phyloP scores from a whole-genome alignment of 2,329 filamentous ascomycete genomes.

The Macrophomina phaseolina region DNA sequence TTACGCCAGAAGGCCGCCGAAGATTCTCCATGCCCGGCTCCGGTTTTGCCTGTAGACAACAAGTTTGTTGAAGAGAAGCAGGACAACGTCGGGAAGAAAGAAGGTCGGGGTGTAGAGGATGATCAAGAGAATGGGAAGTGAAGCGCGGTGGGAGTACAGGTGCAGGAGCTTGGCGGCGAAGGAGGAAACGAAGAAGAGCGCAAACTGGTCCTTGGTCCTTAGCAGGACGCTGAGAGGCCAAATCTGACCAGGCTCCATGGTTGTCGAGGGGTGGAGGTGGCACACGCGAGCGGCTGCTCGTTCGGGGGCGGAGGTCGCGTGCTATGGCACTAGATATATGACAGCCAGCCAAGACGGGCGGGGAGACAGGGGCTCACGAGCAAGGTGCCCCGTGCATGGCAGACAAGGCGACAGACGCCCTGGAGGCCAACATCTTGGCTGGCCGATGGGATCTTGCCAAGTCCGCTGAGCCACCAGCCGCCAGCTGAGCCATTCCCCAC shows the following conservation, averaged over 20 bases:
- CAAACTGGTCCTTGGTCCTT: slow-evolving; percentile 33
- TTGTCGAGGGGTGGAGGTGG: neutral
- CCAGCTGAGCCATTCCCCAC: neutral
- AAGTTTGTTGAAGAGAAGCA: slow-evolving; percentile 38
- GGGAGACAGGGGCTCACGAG: slow-evolving; percentile 2
- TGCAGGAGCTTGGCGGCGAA: slow-evolving; percentile 43
- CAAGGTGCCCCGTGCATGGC: neutral
- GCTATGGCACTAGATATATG: neutral
- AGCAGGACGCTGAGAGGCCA: slow-evolving; percentile 22
- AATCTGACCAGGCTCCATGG: slow-evolving; percentile 5
- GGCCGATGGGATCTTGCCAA: neutral
- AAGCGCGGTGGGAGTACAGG: slow-evolving; percentile 41
- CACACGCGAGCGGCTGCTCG: slow-evolving; percentile 10
- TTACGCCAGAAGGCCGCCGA: slow-evolving; percentile 39
- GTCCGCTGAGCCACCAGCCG: neutral
- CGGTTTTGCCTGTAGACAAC: slow-evolving; percentile 36
- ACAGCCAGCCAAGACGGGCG: neutral
- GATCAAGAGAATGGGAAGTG: slow-evolving; percentile 41
- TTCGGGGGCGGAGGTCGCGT: slow-evolving; percentile 9
- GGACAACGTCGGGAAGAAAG: slow-evolving; percentile 42
- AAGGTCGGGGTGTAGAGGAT: slow-evolving; percentile 48
- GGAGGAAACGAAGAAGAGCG: slow-evolving; percentile 40
- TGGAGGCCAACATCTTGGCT: neutral
- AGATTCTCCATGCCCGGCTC: slow-evolving; percentile 28
- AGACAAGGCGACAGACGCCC: neutral